These are phyloP conservation scores for Ophiostoma sp. DNA, from an alignment of 2,329 filamentous ascomycete species.

Conservation along the genomic window DNA sequence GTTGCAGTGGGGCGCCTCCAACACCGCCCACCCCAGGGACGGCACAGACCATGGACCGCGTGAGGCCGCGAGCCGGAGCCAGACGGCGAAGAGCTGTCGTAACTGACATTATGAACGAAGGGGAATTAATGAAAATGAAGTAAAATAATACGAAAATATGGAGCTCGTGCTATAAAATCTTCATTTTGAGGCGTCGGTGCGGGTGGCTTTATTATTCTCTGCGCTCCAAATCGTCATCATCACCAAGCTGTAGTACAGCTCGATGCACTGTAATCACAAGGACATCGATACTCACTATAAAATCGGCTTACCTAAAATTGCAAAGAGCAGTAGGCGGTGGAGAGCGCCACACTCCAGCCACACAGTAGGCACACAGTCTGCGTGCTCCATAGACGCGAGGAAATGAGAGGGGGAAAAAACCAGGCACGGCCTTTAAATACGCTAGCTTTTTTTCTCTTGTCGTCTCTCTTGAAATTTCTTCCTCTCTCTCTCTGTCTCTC, in stretches of 20 bases:
- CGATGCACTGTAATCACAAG: constrained; percentile 3
- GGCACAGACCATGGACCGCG: not conserved
- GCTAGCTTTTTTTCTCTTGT: constrained; percentile 9
- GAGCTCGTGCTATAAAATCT: not conserved
- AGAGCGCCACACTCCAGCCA: constrained; percentile 15
- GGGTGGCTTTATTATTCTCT: not conserved
- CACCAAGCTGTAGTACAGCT: not conserved
- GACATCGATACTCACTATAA: not conserved
- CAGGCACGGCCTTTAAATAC: constrained; percentile 11
- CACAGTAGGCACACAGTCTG: constrained; percentile 6
- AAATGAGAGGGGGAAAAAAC: not conserved
- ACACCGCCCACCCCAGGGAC: not conserved
- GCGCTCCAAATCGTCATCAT: not conserved
- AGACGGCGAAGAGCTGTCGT: not conserved
- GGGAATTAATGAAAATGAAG: not conserved
- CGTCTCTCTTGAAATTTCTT: constrained; percentile 8
- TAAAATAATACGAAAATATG: not conserved
- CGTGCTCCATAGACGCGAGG: not conserved
- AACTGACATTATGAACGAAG: not conserved
- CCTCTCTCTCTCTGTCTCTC: constrained; percentile 13
- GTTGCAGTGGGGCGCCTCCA: not conserved
- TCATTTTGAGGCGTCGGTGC: not conserved
- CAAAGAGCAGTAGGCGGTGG: not conserved
- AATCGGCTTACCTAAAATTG: not conserved
- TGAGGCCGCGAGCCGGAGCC: not conserved